Evolutionary conservation across 2,329 filamentous ascomycete species (phyloP), one percentile per base, ranked within the genome.

Genomic region (Paecilomyces variotii): DNA sequence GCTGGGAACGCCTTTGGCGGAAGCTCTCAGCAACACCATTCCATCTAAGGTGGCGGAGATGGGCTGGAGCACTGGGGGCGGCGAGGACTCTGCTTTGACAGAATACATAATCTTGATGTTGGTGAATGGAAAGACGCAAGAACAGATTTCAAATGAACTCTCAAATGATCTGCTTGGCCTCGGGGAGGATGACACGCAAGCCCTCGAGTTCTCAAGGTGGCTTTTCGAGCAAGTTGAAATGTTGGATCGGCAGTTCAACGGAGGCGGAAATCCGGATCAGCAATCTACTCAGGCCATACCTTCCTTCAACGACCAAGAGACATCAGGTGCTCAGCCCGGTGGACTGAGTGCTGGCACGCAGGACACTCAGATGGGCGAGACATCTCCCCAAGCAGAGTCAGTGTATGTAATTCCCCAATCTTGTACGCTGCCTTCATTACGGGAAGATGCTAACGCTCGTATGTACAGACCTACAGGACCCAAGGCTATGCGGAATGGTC

Each of bases 21-120:
- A 91, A 66, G 89, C 91, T 63, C 84, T 99, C 57, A 91, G 88
- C 72, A 80, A 82, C 67, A 87, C 87, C 50, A 91, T 97, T 63
- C 90, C 94, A 76, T 88, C 90, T 32, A 97, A 97, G 79, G 82
- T 99, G 59, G 85, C 91, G 60, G 93, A 99, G 76, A 87, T 92
- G 65, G 93, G 92, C 68, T 97, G 94, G 93, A 91, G 87, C 62
- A 87, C 88, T 30, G 88, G 88, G 65, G 89, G 87, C 61, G 88
- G 90, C 66, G 84, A 86, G 69, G 91, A 93, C 74, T 87, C 87
- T 26, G 90, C 91, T 39, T 84, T 99, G 60, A 88, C 91, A 60
- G 94, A 99, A 78, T 99, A 97, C 78, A 94, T 99, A 65, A 88
- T 97, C 60, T 85, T 97, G 63, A 97, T 97, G 93, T 84, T 99